Evolutionary conservation across 2,329 filamentous ascomycete species (phyloP), one percentile per base, ranked within the genome.

Genomic region (Anisogramma anomala): DNA sequence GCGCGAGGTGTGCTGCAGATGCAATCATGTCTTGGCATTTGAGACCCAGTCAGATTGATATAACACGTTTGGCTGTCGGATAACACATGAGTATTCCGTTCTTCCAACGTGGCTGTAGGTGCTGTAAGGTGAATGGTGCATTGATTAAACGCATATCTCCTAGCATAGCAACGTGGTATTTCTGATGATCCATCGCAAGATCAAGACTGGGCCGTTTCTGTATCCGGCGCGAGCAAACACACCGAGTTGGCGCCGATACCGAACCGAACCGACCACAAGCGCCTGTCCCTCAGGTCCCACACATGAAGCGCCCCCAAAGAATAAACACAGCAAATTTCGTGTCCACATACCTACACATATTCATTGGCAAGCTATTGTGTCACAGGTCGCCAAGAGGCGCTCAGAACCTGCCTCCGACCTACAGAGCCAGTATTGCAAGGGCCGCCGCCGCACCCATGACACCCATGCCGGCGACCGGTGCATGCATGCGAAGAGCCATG

Each of bases 361-460:
- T 15, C 8, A 13, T 22, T 4, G 9, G 14, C 11, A 8, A 8
- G 18, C 6, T 2, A 17, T 10, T 8, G 7, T 13, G 11, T 28
- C 25, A n/a, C 25, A 14, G 3, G 11, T 7, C 5, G 17, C 3
- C 27, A 2, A 18, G 18, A 13, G 4, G 11, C 15, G 2, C 7
- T 20, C 34, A 23, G 3, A 32, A 19, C 7, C n/a, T 10, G 7
- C 4, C 19, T 26, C 14, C 9, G 2, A 39, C 18, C 10, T 41
- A 47, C 18, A 47, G 23, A 42, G 39, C 42, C 20, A 47, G 37
- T 10, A 34, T 36, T 9, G 36, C 45, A 8, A 47, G 13, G 9
- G 42, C 45, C 3, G 43, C 45, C 3, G 36, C 45, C 3, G 45
- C 45, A 20, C 45, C 45, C 11, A 45, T 34, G 13, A 36, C 19